Conservation (phyloP, 441 rosid species). For the Arabidopsis lyrata region DNA sequence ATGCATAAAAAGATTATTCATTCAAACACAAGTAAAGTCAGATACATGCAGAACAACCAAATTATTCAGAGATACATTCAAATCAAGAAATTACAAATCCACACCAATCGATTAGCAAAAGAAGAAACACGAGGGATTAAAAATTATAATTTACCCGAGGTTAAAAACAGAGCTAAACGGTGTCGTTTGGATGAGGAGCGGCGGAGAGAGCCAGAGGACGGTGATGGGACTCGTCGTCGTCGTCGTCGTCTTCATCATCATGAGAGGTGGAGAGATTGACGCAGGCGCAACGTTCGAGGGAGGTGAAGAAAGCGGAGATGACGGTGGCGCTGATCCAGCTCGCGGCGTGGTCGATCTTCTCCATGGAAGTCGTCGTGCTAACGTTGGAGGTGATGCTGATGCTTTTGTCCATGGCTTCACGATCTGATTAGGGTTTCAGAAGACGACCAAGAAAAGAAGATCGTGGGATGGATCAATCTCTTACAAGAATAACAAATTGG, state of each 20-base stretch:
- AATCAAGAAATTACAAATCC: background rate
- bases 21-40: slow-evolving; percentile 15
- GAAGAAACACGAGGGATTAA: background rate
- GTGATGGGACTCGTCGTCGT: slow-evolving; percentile 48
- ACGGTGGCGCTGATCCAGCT: slow-evolving; percentile 74
- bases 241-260: slow-evolving; percentile 64
- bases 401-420: slow-evolving; percentile 21
- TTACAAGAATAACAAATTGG: too few relatives aligned
- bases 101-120: background rate
- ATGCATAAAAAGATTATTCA: background rate
- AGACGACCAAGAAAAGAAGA: background rate
- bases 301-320: slow-evolving; percentile 81
- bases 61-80: background rate
- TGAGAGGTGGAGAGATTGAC: slow-evolving; percentile 77
- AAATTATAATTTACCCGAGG: slow-evolving; percentile 9
- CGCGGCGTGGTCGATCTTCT: slow-evolving; percentile 74
- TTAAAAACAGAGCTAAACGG: slow-evolving; percentile 14
- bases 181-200: slow-evolving; percentile 42
- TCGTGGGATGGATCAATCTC: background rate
- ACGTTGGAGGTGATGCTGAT: slow-evolving; percentile 28
- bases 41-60: background rate
- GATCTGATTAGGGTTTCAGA: slow-evolving; percentile 24
- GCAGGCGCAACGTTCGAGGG: slow-evolving; percentile 84
- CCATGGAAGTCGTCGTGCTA: slow-evolving; percentile 71
- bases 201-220: slow-evolving; percentile 68